A percentile compares a stretch with the other conserved stretches of the same genome.
Conservation (phyloP, 225 moss, liverwort and hornwort genomes). For the Polytrichum formosum region DNA sequence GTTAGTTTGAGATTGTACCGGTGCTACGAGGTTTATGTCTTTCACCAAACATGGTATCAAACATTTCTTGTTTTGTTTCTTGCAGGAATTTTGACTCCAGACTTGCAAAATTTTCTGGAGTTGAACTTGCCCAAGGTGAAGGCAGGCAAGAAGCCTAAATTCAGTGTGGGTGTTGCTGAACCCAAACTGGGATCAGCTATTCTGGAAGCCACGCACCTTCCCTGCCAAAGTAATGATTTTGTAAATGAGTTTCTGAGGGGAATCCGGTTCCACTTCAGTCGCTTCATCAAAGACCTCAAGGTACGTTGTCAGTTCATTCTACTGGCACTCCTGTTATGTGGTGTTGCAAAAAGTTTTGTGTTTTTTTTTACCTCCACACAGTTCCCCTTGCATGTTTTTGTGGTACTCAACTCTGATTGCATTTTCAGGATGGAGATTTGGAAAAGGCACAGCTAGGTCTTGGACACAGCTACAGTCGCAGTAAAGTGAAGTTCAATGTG, state of each 20-base stretch:
- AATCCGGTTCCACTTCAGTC: slow-evolving; percentile 81
- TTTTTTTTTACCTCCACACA: too few relatives aligned
- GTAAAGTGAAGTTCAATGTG: slow-evolving; percentile 96
- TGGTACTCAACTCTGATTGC: too few relatives aligned
- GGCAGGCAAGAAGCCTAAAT: slow-evolving; percentile 70
- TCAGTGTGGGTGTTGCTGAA: slow-evolving; percentile 79
- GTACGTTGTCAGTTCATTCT: slow-evolving; percentile 16
- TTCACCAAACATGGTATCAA: neutral
- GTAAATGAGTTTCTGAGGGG: slow-evolving; percentile 87
- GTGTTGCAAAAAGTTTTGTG: too few relatives aligned
- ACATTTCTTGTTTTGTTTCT: neutral
- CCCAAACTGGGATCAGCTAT: slow-evolving; percentile 87
- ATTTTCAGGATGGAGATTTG: slow-evolving; percentile 79
- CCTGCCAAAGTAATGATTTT: slow-evolving; percentile 84
- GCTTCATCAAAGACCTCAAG: slow-evolving; percentile 85
- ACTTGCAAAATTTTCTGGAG: slow-evolving; percentile 82
- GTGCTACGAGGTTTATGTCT: too few relatives aligned
- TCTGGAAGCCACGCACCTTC: slow-evolving; percentile 72
- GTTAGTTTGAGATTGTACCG: too few relatives aligned
- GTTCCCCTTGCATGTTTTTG: too few relatives aligned
- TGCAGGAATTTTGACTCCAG: slow-evolving; percentile 72
- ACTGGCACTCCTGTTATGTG: too few relatives aligned
- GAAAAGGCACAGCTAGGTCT: slow-evolving; percentile 89
- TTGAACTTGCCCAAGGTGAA: slow-evolving; percentile 84
- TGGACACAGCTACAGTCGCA: slow-evolving; percentile 91